Conservation (phyloP, 2,329 filamentous ascomycete genomes). For the Cladosporium cucumerinum region DNA sequence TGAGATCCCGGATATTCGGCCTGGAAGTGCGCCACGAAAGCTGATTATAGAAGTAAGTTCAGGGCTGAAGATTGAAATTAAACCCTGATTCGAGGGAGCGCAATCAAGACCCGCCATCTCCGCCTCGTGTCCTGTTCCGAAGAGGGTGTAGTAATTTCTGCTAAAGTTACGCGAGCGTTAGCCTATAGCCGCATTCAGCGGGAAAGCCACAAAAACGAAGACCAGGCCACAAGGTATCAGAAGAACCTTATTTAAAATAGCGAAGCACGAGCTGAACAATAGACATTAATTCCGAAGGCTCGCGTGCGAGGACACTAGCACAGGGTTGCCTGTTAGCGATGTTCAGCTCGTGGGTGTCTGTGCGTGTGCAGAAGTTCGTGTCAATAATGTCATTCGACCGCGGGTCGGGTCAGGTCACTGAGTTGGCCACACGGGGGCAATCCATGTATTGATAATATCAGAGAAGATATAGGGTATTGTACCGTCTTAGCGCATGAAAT, state of each 20-base stretch:
- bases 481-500: neutral
- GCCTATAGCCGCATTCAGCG: neutral
- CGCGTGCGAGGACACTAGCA: neutral
- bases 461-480: neutral
- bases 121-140: neutral
- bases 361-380: neutral
- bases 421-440: neutral
- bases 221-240: neutral
- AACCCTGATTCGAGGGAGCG: neutral
- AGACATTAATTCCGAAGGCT: neutral
- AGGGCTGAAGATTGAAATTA: neutral
- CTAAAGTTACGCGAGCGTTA: neutral
- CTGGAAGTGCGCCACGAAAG: conserved; percentile 5
- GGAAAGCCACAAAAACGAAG: neutral
- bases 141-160: conserved; percentile 1
- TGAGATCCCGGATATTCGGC: conserved; percentile 6
- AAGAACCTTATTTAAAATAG: neutral
- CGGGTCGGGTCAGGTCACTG: neutral
- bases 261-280: neutral
- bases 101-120: neutral
- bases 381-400: neutral
- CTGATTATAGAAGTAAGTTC: conserved; percentile 6
- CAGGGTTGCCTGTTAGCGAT: neutral
- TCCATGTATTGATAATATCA: neutral
- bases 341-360: neutral